Percentiles rank a stretch among this genome's conserved stretches.
Conservation (phyloP, 345 rosid genomes). For the Brassica rapa region DNA sequence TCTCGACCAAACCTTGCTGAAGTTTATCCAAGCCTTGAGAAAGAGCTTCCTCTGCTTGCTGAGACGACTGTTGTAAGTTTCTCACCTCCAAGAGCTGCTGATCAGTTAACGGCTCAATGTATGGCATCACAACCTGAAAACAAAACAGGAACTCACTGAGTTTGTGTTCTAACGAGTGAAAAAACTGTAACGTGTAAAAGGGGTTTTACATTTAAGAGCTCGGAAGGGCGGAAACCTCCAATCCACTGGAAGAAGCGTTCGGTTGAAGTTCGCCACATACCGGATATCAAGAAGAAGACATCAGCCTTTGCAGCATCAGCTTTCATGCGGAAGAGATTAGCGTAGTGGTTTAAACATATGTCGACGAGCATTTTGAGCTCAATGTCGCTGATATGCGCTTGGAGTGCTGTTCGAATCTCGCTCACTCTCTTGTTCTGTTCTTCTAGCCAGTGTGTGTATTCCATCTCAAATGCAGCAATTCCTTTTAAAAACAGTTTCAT, state of each 20-base stretch:
- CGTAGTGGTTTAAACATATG: constrained; percentile 69
- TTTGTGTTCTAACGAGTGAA: background rate
- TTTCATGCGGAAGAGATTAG: constrained; percentile 79
- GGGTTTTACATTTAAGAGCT: constrained; percentile 64
- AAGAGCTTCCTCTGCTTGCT: constrained; percentile 94
- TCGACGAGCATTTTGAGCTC: constrained; percentile 81
- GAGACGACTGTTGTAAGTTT: constrained; percentile 78
- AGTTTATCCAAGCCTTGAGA: constrained; percentile 75
- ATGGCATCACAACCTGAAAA: constrained; percentile 67
- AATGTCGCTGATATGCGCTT: constrained; percentile 59
- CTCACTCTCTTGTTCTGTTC: constrained; percentile 68
- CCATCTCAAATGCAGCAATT: constrained; percentile 82
- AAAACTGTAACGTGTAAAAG: background rate
- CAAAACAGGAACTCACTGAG: background rate
- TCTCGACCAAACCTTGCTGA: constrained; percentile 62
- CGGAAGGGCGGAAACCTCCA: constrained; percentile 95
- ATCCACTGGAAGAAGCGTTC: constrained; percentile 90
- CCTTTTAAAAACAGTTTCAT: constrained; percentile 33
- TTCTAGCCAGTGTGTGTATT: constrained; percentile 78
- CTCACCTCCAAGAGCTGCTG: constrained; percentile 55
- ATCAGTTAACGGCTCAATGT: constrained; percentile 78
- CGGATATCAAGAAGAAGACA: constrained; percentile 82
- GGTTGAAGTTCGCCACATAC: constrained; percentile 80
- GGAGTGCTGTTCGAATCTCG: constrained; percentile 72
- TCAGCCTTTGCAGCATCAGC: constrained; percentile 83